Conservation (phyloP, 1,284 basidiomycete species). For the Entoloma clypeatum region DNA sequence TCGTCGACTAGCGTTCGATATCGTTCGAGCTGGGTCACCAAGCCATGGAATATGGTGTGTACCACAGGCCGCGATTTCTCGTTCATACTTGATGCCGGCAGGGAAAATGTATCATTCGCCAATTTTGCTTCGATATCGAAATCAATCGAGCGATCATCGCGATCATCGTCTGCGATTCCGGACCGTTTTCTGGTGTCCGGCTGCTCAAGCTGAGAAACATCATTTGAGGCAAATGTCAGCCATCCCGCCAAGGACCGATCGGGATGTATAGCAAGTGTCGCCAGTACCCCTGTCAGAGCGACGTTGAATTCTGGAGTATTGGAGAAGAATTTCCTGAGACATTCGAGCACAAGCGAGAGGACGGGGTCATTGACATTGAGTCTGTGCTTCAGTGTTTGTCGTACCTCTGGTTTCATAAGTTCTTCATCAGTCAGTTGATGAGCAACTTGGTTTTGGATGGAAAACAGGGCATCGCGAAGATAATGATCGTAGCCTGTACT, state of each 20-base stretch:
- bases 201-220: conserved; percentile 25
- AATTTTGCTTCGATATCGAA: conserved; percentile 65
- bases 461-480: conserved; percentile 71
- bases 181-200: conserved; percentile 25
- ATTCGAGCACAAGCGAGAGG: conserved; percentile 67
- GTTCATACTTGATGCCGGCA: conserved; percentile 65
- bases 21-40: conserved; percentile 75
- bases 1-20: conserved; percentile 72
- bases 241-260: conserved; percentile 85
- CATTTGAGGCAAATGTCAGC: conserved; percentile 65
- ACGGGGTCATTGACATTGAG: conserved; percentile 80
- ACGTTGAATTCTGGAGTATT: conserved; percentile 88
- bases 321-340: conserved; percentile 75
- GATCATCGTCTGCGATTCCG: conserved; percentile 40
- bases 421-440: conserved; percentile 44
- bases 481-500: conserved; percentile 87
- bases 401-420: conserved; percentile 34
- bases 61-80: conserved; percentile 73
- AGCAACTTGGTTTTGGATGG: conserved; percentile 62
- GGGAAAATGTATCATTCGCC: conserved; percentile 49
- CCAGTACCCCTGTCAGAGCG: conserved; percentile 79
- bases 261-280: conserved; percentile 78
- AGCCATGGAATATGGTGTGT: conserved; percentile 73
- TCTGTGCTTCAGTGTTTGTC: conserved; percentile 57
- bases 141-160: conserved; percentile 77